Percentiles rank a stretch among this genome's conserved stretches.
phyloP scores from a whole-genome alignment of 108 stramenopile species.

The Stephanodiscus minutulus region DNA sequence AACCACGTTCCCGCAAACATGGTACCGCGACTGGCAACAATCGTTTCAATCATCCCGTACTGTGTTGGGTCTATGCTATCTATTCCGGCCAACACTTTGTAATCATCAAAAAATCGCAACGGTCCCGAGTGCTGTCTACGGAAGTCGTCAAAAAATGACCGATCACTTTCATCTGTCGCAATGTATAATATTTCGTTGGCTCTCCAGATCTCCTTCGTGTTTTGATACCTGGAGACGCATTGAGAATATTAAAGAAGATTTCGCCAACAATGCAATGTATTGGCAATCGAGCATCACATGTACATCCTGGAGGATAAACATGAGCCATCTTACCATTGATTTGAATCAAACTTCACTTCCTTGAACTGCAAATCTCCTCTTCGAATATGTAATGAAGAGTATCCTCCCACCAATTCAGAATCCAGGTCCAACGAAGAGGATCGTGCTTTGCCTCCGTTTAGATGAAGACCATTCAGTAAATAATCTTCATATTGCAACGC shows the following conservation, averaged over 20 bases:
- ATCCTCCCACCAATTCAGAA: conserved; percentile 45
- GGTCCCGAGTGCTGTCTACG: conserved; percentile 53
- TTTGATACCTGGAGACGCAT: conserved; percentile 26
- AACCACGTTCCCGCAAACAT: conserved; percentile 91
- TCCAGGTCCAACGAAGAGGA: conserved; percentile 29
- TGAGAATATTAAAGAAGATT: background rate
- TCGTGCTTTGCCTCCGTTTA: background rate
- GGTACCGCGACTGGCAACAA: conserved; percentile 76
- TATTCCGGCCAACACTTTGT: conserved; percentile 53
- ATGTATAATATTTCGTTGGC: conserved; percentile 73
- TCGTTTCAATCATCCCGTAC: conserved; percentile 85
- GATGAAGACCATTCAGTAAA: conserved; percentile 27
- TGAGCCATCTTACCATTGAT: conserved; percentile 22
- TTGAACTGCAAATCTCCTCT: conserved; percentile 56
- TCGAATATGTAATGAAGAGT: conserved; percentile 57
- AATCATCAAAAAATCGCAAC: conserved; percentile 80
- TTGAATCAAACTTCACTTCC: conserved; percentile 48
- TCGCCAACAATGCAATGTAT: background rate
- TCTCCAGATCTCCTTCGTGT: conserved; percentile 47
- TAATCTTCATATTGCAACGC: conserved; percentile 71
- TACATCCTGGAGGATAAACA: background rate
- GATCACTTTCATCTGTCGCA: conserved; percentile 85
- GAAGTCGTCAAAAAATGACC: conserved; percentile 80
- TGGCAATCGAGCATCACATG: background rate
- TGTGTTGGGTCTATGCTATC: conserved; percentile 64